Base-by-base conservation (phyloP, 1,139 yeast genomes). In the Hanseniaspora sp. region DNA sequence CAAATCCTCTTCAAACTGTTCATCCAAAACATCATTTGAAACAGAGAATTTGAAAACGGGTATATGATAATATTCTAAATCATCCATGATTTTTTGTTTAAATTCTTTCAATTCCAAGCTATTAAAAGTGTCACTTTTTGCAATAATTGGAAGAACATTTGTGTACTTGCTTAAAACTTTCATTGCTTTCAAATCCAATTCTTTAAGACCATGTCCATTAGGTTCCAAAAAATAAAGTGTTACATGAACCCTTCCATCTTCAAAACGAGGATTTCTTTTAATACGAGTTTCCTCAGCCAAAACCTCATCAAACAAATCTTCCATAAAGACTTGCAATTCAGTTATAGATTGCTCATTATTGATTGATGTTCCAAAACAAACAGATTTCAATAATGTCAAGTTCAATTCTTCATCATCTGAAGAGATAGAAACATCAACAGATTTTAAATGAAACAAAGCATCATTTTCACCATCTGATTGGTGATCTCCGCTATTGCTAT, bases 241-340 rank as follows among this genome's bases (percentile, higher is more conserved):
- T 6, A 78, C 80, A 64, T 84, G 94, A 46, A 84, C 86, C 63
- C 90, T 74, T 9, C 87, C 80, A 66, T 84, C 94, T 59, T 79
- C 80, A 61, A 84, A 84, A 55, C 88, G 70, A 34, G 94, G 94
- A 63, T 84, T 83, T 77, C 94, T 79, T 69, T 78, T 79, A 59
- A 84, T 79, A 61, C 86, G 72, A 1, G 88, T 82, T 64, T 84
- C 92, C 65, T 84, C 94, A 6, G 86, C 84, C 58, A 84, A 72
- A 7, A 83, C 86, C 59, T 78, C 76, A 66, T 83, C 90, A 67
- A 86, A 90, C 68, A 90, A 96, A 65, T 82, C 86, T 64, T 86
- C 92, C 60, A 92, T 72, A 66, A 82, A 90, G 57, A 78, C 78
- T 55, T 82, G 80, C 57, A 92, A 82, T 59, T 84, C 84, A 39